phyloP scores from a whole-genome alignment of 2,329 filamentous ascomycete species.

The Nigrospora oryzae region DNA sequence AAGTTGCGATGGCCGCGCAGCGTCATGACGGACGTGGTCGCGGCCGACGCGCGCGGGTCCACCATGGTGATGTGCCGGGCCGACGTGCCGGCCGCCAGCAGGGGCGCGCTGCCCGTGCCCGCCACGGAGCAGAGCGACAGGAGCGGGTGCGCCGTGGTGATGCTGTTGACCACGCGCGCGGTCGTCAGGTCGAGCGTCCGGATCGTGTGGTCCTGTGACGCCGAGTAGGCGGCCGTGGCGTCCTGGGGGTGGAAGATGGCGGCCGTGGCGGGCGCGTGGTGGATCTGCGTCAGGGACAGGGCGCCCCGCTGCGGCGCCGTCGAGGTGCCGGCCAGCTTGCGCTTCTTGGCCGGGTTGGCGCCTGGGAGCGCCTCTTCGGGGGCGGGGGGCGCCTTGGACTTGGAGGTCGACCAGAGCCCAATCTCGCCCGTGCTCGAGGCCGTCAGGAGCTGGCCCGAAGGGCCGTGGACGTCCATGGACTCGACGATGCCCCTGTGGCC shows the following conservation, averaged over 20 bases:
- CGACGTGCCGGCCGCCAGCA: slow-evolving; percentile 67
- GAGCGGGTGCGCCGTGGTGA: slow-evolving; percentile 76
- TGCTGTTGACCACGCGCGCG: slow-evolving; percentile 65
- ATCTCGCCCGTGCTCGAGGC: slow-evolving; percentile 76
- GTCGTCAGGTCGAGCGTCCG: slow-evolving; percentile 89
- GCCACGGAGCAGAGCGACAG: slow-evolving; percentile 70
- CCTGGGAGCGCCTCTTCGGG: slow-evolving; percentile 62
- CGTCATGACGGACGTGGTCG: slow-evolving; percentile 77
- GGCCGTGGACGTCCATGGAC: slow-evolving; percentile 63
- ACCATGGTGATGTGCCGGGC: slow-evolving; percentile 87
- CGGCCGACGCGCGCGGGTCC: slow-evolving; percentile 74
- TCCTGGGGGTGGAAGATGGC: slow-evolving; percentile 81
- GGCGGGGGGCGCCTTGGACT: slow-evolving; percentile 66
- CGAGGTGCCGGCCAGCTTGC: slow-evolving; percentile 48
- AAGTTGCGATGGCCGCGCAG: slow-evolving; percentile 81
- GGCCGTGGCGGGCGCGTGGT: slow-evolving; percentile 68
- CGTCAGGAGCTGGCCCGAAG: slow-evolving; percentile 72
- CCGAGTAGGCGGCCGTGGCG: slow-evolving; percentile 81
- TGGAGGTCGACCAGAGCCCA: slow-evolving; percentile 82
- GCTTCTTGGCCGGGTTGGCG: slow-evolving; percentile 61
- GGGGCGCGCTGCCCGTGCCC: slow-evolving; percentile 38
- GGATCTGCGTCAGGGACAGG: slow-evolving; percentile 61
- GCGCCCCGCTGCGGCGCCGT: slow-evolving; percentile 67
- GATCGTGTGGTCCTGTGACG: slow-evolving; percentile 84
- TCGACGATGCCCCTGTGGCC: slow-evolving; percentile 72